Base-by-base conservation (phyloP, 2,329 filamentous ascomycete genomes). In the Fusarium poae region DNA sequence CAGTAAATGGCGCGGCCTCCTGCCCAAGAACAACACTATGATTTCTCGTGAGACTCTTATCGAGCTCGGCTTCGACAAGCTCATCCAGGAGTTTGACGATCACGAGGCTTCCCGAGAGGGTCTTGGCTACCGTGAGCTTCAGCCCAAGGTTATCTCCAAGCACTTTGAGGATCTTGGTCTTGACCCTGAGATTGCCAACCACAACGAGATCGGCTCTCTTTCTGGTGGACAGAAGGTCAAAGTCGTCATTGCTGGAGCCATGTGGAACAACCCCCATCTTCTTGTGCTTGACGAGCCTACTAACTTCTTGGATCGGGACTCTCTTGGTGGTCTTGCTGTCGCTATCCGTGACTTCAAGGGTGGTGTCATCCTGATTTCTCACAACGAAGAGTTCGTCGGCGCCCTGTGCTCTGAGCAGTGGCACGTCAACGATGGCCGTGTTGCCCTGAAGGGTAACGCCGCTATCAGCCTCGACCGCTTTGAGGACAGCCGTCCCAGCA, bases 241-340 rank as follows among this genome's bases (percentile, higher is more conserved):
- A 87, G 96, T 99, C 48, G 96, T 99, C 68, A 89, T 99, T 73
- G 96, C 93, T 5, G 93, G 93, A 76, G 93, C 94, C 74, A 97
- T 97, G 93, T 97, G 94, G 94, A 97, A 98, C 84, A 98, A 98
- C 85, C 96, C 96, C 1, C 96, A 99, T 84, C 83, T 99, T 76
- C 89, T 99, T 65, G 96, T 99, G 49, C 91, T 99, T 25, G 96
- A 99, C 86, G 95, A 99, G 83, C 96, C 96, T 61, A 98, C 96
- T 79, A 99, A 99, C 85, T 99, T 97, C 88, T 89, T 99, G 85
- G 96, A 99, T 78, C 94, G 96, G 74, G 96, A 99, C 82, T 97
- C 94, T 18, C 90, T 99, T 20, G 97, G 96, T 77, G 96, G 95
- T 80, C 88, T 99, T 57, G 94, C 96, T n/a, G 94, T 97, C 40